Base-by-base conservation (phyloP, 2,329 filamentous ascomycete genomes). In the Aspergillus terreus region DNA sequence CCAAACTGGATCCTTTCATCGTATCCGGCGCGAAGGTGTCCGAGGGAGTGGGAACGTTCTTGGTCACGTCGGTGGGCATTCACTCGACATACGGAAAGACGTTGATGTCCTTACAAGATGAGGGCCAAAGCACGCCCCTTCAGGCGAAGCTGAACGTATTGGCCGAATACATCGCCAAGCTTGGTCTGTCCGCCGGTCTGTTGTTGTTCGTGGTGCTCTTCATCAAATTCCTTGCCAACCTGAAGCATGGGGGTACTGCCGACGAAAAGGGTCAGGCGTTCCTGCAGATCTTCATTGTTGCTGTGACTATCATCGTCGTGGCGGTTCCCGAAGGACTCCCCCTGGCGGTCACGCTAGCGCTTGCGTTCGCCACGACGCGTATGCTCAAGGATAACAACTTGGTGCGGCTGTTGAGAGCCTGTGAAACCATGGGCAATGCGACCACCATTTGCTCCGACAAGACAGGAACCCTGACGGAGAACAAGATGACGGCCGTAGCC, bases 161-260 rank as follows among this genome's bases (percentile, higher is more conserved):
- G 15, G 89, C 88, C 6, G 88, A 90, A 61, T 87, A 90, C 63
- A 90, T 92, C 60, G 85, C 85, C n/a, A 88, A 88, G 64, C 78
- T 88, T 40, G 85, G 85, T 71, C 83, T 85, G 58, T 82, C 82
- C 54, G 85, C 88, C 44, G 88, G 87, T 49, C 72, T 89, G 14
- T 71, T 92, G 9, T 77, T 92, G n/a, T 92, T 92, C 64, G 74
- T 90, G 46, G 86, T 91, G 6, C 75, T 91, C 6, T 83, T 92
- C 62, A 90, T 92, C 76, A 87, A 89, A 61, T 92, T 91, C 65
- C 69, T 88, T 19, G 86, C 81, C 27, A 71, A 78, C 15, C 76
- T 91, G 6, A 78, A 80, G 3, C 62, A 71, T 19, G 83, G 80
- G 21, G 61, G 68, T 2, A 68, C 67, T 10, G 70, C 71, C 2